Conservation (phyloP, 2,329 filamentous ascomycete genomes). For the Epichloe gansuensis region DNA sequence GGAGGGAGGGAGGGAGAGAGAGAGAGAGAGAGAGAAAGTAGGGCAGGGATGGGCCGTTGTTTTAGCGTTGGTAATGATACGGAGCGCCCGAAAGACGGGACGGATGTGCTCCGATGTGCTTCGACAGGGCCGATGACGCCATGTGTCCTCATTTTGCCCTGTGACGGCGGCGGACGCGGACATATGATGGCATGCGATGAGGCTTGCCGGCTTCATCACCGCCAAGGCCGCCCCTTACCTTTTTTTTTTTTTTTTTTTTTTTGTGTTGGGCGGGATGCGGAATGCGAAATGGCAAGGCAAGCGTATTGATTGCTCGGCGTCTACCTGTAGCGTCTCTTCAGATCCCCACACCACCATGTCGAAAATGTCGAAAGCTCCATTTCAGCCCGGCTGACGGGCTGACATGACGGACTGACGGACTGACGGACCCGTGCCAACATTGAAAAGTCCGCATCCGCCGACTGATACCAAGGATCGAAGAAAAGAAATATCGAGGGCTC, state of each 20-base stretch:
- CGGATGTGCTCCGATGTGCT: not conserved
- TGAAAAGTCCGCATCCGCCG: not conserved
- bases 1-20: not conserved
- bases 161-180: no score
- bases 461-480: not conserved
- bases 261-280: not conserved
- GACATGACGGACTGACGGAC: not conserved
- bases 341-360: constrained; percentile 1
- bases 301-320: not conserved
- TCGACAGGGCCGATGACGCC: not conserved
- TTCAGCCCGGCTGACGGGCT: not conserved
- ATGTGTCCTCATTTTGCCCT: no score
- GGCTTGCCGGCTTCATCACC: not conserved
- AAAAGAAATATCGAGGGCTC: not conserved
- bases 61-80: not conserved
- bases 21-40: not conserved
- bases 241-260: no score
- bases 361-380: not conserved
- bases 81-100: not conserved
- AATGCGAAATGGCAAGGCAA: not conserved
- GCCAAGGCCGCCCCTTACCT: not conserved
- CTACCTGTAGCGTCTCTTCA: no score
- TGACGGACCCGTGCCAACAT: not conserved
- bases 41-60: no score
- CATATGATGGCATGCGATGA: not conserved